Evolutionary conservation across 371 early-diverging fungal genomes (phyloP).

Genomic region (Basidiobolus meristosporus): DNA sequence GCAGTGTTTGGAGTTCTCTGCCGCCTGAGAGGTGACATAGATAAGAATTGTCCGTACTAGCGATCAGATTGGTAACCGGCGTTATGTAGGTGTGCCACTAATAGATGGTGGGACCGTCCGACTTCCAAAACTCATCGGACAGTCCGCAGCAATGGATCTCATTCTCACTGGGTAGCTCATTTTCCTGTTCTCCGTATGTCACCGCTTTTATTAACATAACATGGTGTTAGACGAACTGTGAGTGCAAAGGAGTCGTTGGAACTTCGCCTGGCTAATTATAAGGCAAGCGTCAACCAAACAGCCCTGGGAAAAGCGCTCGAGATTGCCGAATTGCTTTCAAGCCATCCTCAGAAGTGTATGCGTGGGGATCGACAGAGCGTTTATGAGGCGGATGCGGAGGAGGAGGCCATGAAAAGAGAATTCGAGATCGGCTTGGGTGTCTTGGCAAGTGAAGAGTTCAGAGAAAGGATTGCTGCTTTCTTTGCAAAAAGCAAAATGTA

Average conservation of each 20-base stretch:
- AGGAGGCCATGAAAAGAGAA: slow-evolving; percentile 14
- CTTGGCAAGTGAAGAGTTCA: slow-evolving; percentile 12
- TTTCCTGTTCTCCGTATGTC: neutral
- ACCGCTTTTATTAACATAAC: neutral
- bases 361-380: slow-evolving; percentile 13
- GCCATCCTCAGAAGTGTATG: slow-evolving; percentile 19
- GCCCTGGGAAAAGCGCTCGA: slow-evolving; percentile 13
- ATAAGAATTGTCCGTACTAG: no score
- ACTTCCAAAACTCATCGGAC: slow-evolving; percentile 15
- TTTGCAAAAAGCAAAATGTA: slow-evolving; percentile 4
- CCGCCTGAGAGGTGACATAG: slow-evolving; percentile 12
- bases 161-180: slow-evolving; percentile 13
- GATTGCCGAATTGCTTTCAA: slow-evolving; percentile 7
- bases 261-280: slow-evolving; percentile 10
- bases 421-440: slow-evolving; percentile 11
- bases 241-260: slow-evolving; percentile 13
- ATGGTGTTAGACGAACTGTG: slow-evolving; percentile 11
- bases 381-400: slow-evolving; percentile 8
- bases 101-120: slow-evolving; percentile 4
- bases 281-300: slow-evolving; percentile 4
- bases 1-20: slow-evolving; percentile 17
- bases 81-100: neutral
- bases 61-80: neutral
- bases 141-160: slow-evolving; percentile 18
- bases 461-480: slow-evolving; percentile 7